These are phyloP conservation scores for Yamadazyma paraphyllophila DNA, from an alignment of 805 yeast genomes.

Conservation along the genomic window DNA sequence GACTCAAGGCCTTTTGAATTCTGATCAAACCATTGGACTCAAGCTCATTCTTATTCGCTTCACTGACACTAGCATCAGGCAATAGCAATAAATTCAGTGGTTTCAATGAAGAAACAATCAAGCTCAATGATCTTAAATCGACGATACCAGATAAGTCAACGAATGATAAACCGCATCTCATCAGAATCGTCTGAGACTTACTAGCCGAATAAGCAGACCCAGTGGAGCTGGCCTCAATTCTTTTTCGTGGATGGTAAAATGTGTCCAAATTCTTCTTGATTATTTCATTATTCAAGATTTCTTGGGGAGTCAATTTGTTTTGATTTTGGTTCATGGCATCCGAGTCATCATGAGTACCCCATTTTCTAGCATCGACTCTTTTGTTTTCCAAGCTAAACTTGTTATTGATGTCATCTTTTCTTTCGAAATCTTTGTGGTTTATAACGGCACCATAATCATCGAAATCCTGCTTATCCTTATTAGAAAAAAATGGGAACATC, in stretches of 20 bases:
- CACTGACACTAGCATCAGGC: conserved; percentile 39
- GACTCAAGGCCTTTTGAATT: conserved; percentile 27
- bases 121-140: conserved; percentile 75
- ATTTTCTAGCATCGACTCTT: conserved; percentile 29
- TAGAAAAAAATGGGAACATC: conserved; percentile 73
- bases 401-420: conserved; percentile 48
- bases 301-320: conserved; percentile 42
- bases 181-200: conserved; percentile 16
- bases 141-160: conserved; percentile 83
- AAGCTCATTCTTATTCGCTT: conserved; percentile 17
- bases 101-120: conserved; percentile 74
- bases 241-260: conserved; percentile 48
- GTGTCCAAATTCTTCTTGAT: conserved; percentile 46
- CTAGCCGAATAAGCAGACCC: conserved; percentile 18
- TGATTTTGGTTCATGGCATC: conserved; percentile 19
- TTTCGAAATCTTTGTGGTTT: conserved; percentile 60
- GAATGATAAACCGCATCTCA: conserved; percentile 70
- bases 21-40: conserved; percentile 27
- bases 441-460: conserved; percentile 90
- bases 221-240: conserved; percentile 26
- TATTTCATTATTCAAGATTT: conserved; percentile 38
- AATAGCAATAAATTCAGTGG: conserved; percentile 69
- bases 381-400: conserved; percentile 38
- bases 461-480: conserved; percentile 48
- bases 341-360: conserved; percentile 23